A percentile compares a stretch with the other conserved stretches of the same genome.
These are phyloP conservation scores for Moesziomyces antarcticus DNA, from an alignment of 1,284 basidiomycete species.

Conservation along the genomic window DNA sequence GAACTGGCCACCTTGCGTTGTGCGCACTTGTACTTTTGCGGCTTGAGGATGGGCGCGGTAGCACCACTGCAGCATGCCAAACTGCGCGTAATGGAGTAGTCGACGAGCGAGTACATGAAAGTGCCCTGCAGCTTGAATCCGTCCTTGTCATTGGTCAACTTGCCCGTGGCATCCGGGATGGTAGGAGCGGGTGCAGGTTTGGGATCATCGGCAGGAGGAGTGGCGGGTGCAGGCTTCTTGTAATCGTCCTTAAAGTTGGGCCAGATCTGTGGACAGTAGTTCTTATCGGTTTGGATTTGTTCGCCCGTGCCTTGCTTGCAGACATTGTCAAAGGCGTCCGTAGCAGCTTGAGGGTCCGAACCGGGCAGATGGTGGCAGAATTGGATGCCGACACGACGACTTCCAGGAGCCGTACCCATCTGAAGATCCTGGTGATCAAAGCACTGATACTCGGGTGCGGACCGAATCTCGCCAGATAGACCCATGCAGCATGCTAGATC, in stretches of 20 bases:
- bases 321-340: conserved; percentile 1
- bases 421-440: conserved; percentile 11
- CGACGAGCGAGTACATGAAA: conserved; percentile 34
- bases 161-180: conserved; percentile 3
- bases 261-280: conserved; percentile 32
- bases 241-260: conserved; percentile 26
- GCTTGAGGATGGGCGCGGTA: conserved; percentile 13
- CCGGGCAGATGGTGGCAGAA: conserved; percentile 19
- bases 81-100: conserved; percentile 27
- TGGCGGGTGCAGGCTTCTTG: conserved; percentile 15
- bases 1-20: conserved; percentile 22
- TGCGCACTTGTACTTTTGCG: conserved; percentile 23
- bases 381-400: conserved; percentile 26
- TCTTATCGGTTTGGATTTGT: conserved; percentile 2
- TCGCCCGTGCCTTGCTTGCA: conserved; percentile 10
- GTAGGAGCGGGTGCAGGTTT: background rate
- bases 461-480: background rate
- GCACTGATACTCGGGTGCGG: conserved; percentile 4
- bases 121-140: conserved; percentile 30
- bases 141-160: conserved; percentile 24
- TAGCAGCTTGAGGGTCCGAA: conserved; percentile 3
- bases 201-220: background rate
- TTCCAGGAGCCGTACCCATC: conserved; percentile 6
- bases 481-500: conserved; percentile 41
- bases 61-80: conserved; percentile 25